phyloP scores from a whole-genome alignment of 2,329 filamentous ascomycete genomes.

The Parascedosporium putredinis region DNA sequence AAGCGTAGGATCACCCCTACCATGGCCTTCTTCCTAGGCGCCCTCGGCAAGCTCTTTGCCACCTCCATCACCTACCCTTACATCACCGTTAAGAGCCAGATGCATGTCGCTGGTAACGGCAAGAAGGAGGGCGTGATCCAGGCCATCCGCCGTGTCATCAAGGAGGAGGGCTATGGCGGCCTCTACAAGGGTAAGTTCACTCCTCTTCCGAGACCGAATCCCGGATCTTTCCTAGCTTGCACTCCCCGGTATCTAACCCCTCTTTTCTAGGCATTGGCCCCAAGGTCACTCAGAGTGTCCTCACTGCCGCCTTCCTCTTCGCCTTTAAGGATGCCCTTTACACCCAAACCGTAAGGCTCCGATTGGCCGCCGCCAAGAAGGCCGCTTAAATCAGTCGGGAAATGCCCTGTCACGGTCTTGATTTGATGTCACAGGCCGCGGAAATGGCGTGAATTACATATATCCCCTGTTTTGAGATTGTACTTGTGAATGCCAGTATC shows the following conservation, averaged over 20 bases:
- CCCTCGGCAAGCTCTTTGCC: slow-evolving; percentile 86
- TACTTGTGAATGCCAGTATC: too few relatives aligned
- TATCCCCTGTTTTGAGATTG: too few relatives aligned
- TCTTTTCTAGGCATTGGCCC: slow-evolving; percentile 66
- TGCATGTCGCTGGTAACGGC: slow-evolving; percentile 80
- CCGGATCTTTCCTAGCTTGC: neutral
- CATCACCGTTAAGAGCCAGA: slow-evolving; percentile 96
- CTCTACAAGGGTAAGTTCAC: slow-evolving; percentile 72
- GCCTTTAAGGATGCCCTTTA: slow-evolving; percentile 97
- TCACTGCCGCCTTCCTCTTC: slow-evolving; percentile 93
- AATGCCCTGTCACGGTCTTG: too few relatives aligned
- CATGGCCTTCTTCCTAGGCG: slow-evolving; percentile 83
- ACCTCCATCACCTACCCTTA: slow-evolving; percentile 95
- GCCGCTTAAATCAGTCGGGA: slow-evolving; percentile 9
- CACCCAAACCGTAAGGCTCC: slow-evolving; percentile 62
- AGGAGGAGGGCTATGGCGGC: slow-evolving; percentile 82
- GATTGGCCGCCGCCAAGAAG: slow-evolving; percentile 34
- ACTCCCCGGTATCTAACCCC: neutral
- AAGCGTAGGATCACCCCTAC: slow-evolving; percentile 65
- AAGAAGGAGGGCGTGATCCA: slow-evolving; percentile 71
- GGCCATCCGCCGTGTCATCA: slow-evolving; percentile 68
- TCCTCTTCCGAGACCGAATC: neutral
- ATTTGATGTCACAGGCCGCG: too few relatives aligned
- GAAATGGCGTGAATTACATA: too few relatives aligned
- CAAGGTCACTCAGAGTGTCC: slow-evolving; percentile 92